A percentile compares a stretch with the other conserved stretches of the same genome.
Conservation (phyloP, 2,329 filamentous ascomycete species). For the Alternaria burnsii region DNA sequence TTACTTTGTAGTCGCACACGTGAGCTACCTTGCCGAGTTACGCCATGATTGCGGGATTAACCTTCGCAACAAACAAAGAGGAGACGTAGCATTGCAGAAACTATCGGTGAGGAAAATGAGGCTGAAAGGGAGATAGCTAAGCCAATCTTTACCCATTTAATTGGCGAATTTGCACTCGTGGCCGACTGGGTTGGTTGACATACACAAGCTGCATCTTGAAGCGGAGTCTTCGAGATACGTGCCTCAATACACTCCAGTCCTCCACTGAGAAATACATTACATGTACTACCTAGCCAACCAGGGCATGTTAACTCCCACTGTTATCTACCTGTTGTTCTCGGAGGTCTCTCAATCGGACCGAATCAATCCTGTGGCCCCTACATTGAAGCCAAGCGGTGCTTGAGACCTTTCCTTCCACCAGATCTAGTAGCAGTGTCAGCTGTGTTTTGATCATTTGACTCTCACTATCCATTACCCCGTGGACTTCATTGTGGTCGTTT, state of each 20-base stretch:
- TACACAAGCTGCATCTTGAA: not conserved
- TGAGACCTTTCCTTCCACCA: not conserved
- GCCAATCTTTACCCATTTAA: not conserved
- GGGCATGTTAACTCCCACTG: not conserved
- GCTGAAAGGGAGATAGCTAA: not conserved
- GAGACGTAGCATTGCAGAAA: not conserved
- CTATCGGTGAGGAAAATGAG: not conserved
- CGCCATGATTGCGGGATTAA: not conserved
- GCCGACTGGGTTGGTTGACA: not conserved
- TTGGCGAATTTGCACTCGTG: not conserved
- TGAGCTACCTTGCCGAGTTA: not conserved
- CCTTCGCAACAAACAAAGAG: not conserved
- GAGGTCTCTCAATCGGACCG: constrained; percentile 1
- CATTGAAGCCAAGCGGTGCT: not conserved
- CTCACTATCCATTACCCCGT: not conserved
- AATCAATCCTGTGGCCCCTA: not conserved
- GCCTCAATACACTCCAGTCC: not conserved
- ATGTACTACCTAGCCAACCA: not conserved
- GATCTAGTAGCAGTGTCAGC: not conserved
- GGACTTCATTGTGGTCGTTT: not conserved
- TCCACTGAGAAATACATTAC: not conserved
- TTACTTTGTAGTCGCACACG: not conserved
- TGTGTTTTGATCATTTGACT: not conserved
- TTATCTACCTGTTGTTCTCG: not conserved
- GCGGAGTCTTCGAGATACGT: not conserved